Conservation (phyloP, 179 eudicot species). For the Drosera spatulata region DNA sequence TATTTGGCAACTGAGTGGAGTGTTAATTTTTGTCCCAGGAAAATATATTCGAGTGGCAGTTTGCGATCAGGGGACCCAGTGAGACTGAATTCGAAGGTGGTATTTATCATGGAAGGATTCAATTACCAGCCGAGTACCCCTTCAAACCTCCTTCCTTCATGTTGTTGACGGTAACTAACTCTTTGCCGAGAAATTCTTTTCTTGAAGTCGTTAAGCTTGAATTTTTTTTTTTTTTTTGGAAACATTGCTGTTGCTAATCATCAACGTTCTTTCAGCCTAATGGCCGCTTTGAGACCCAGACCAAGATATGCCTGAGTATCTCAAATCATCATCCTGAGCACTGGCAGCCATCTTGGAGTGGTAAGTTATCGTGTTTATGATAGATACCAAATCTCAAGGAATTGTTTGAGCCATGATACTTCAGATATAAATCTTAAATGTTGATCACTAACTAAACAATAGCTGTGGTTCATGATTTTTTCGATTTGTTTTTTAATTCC, state of each 20-base stretch:
- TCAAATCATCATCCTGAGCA: constrained; percentile 99
- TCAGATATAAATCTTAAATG: too few relatives aligned
- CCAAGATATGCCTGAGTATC: constrained; percentile 95
- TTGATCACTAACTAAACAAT: too few relatives aligned
- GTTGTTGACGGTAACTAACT: constrained; percentile 68
- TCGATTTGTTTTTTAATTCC: too few relatives aligned
- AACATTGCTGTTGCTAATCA: not conserved
- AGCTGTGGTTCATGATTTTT: too few relatives aligned
- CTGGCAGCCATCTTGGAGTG: constrained; percentile 99
- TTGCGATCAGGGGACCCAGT: constrained; percentile 84
- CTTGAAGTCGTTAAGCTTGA: not conserved
- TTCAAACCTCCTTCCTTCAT: constrained; percentile 94
- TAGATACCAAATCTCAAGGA: too few relatives aligned
- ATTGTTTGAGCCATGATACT: too few relatives aligned
- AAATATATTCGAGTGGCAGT: constrained; percentile 97
- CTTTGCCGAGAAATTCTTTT: not conserved
- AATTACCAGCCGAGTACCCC: constrained; percentile 90
- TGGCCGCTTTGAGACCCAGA: constrained; percentile 98
- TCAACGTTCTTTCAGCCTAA: constrained; percentile 55
- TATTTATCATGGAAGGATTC: constrained; percentile 92
- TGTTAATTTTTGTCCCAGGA: constrained; percentile 29
- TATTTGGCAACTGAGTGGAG: too few relatives aligned
- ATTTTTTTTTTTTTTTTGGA: not conserved
- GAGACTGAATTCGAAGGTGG: constrained; percentile 98
- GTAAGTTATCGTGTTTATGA: constrained; percentile 21